phyloP scores from a whole-genome alignment of 441 rosid genomes.

The Francoa sonchifolia region DNA sequence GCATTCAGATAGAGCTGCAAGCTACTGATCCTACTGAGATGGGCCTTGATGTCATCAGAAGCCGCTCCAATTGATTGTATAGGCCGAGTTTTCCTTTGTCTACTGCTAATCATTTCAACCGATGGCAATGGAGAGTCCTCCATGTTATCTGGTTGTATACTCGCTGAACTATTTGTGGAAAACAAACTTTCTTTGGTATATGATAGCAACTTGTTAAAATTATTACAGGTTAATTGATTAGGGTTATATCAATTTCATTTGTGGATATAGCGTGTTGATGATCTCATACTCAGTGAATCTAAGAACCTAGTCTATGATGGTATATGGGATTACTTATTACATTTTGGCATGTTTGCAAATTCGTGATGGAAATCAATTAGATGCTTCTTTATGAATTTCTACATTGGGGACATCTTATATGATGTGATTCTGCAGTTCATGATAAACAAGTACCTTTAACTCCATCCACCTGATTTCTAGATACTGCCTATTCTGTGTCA shows the following conservation, averaged over 20 bases:
- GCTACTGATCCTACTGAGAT: constrained; percentile 64
- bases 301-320: constrained; percentile 17
- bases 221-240: constrained; percentile 6
- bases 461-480: too few species aligned
- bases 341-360: constrained; percentile 4
- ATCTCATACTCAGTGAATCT: neutral
- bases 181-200: constrained; percentile 13
- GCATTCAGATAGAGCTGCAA: constrained; percentile 60
- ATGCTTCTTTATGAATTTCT: too few species aligned
- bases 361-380: too few species aligned
- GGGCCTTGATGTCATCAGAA: constrained; percentile 55
- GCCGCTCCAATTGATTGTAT: constrained; percentile 32
- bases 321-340: constrained; percentile 15
- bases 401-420: too few species aligned
- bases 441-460: too few species aligned
- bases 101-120: constrained; percentile 3
- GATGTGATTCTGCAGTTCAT: too few species aligned
- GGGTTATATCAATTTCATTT: neutral
- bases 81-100: neutral
- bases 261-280: neutral
- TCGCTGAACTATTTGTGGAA: constrained; percentile 12
- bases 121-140: constrained; percentile 12
- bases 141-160: constrained; percentile 14
- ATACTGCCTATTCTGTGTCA: too few species aligned
- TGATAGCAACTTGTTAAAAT: constrained; percentile 10